phyloP scores from a whole-genome alignment of 1,284 basidiomycete genomes.

The Vanrija humicola region DNA sequence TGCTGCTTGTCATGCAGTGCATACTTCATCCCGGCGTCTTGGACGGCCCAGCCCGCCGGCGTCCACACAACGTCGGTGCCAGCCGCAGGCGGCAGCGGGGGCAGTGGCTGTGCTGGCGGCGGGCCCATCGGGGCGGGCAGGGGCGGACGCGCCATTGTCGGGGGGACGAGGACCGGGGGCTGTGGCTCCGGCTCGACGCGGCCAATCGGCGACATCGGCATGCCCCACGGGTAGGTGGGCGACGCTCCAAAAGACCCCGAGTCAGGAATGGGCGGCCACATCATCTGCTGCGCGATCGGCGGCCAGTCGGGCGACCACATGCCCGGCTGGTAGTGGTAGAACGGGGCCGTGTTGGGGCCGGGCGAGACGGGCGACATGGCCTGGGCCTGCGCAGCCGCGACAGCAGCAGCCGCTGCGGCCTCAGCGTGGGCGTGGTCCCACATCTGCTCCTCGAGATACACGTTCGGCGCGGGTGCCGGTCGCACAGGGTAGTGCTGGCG shows the following conservation, averaged over 20 bases:
- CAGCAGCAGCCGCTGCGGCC: conserved; percentile 12
- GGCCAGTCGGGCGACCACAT: neutral
- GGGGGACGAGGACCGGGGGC: too few species aligned
- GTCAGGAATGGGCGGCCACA: neutral
- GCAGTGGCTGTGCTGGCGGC: neutral
- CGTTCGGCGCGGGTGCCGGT: too few species aligned
- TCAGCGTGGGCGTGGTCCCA: neutral
- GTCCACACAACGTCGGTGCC: conserved; percentile 39
- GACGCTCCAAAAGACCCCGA: neutral
- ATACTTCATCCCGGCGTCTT: conserved; percentile 38
- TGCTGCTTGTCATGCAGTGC: conserved; percentile 11
- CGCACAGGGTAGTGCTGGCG: too few species aligned
- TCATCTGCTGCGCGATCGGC: neutral
- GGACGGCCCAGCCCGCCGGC: conserved; percentile 40
- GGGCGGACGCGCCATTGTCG: neutral
- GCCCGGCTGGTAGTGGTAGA: neutral
- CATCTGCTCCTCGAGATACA: too few species aligned
- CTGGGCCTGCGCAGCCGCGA: neutral
- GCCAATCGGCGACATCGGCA: conserved; percentile 33
- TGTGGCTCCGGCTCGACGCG: conserved; percentile 6
- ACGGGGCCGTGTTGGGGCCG: neutral
- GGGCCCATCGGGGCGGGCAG: neutral
- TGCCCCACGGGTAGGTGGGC: conserved; percentile 37
- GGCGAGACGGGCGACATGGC: neutral
- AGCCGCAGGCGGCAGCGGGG: neutral